A percentile compares a stretch with the other conserved stretches of the same genome.
Conservation (phyloP, 2,329 filamentous ascomycete species). For the Verruconis gallopava region DNA sequence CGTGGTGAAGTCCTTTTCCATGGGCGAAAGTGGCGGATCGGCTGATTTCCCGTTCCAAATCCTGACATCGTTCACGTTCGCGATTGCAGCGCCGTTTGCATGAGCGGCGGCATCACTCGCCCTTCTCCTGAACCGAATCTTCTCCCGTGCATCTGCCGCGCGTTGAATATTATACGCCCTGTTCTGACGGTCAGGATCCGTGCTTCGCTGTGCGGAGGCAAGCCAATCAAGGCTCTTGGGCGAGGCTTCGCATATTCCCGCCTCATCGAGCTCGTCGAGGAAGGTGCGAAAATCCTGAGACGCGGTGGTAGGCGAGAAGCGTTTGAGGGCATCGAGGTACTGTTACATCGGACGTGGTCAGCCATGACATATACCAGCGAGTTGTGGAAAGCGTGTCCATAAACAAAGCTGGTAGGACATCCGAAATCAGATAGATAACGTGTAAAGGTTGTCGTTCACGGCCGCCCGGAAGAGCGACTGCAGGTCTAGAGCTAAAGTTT, state of each 20-base stretch:
- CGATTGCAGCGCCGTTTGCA: too few species aligned
- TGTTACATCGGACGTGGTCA: too few species aligned
- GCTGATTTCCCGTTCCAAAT: slow-evolving; percentile 29
- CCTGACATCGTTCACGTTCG: too few species aligned
- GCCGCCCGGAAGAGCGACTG: slow-evolving; percentile 29
- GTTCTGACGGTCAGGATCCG: slow-evolving; percentile 22
- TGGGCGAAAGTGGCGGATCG: slow-evolving; percentile 27
- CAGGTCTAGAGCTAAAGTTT: slow-evolving; percentile 40
- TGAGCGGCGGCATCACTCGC: slow-evolving; percentile 12
- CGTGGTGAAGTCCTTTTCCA: slow-evolving; percentile 68
- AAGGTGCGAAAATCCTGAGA: slow-evolving; percentile 27
- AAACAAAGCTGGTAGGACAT: too few species aligned
- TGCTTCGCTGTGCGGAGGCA: slow-evolving; percentile 22
- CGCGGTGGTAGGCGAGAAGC: slow-evolving; percentile 24
- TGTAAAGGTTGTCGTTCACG: slow-evolving; percentile 31
- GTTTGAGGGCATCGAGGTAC: slow-evolving; percentile 28
- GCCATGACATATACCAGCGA: too few species aligned
- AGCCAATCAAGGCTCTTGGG: slow-evolving; percentile 20
- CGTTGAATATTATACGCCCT: slow-evolving; percentile 22
- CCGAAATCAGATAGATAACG: slow-evolving; percentile 21
- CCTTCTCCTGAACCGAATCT: slow-evolving; percentile 15
- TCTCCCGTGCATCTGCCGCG: slow-evolving; percentile 21
- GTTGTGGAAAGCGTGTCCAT: too few species aligned
- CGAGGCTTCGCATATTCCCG: slow-evolving; percentile 16
- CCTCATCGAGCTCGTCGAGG: slow-evolving; percentile 25